phyloP scores from a whole-genome alignment of 108 stramenopile species.

The Ochromonas danica region DNA sequence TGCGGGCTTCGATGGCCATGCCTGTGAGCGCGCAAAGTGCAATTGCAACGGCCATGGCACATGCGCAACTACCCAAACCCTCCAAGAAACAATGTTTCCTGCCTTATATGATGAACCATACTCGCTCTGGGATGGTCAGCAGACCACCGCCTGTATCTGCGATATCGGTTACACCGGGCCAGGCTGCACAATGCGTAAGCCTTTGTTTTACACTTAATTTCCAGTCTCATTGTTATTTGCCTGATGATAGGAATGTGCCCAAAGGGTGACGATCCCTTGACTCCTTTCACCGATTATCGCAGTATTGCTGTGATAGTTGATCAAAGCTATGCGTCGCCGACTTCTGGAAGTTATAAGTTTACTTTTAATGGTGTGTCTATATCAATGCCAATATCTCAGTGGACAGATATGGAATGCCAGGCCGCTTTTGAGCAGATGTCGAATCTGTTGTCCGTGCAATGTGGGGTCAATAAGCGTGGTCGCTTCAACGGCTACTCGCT shows the following conservation, averaged over 20 bases:
- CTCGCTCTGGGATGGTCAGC: conserved; percentile 11
- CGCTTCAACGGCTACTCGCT: neutral
- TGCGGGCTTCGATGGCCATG: conserved; percentile 25
- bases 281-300: neutral
- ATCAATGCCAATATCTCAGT: neutral
- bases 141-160: conserved; percentile 20
- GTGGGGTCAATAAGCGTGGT: neutral
- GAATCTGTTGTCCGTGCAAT: neutral
- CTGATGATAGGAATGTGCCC: conserved; percentile 33
- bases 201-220: no score
- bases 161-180: conserved; percentile 1
- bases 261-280: conserved; percentile 35
- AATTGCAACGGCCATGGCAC: conserved; percentile 23
- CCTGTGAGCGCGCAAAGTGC: conserved; percentile 28
- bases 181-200: conserved; percentile 1
- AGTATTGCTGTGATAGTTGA: neutral
- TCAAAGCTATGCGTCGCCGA: neutral
- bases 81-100: neutral
- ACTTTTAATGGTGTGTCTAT: conserved; percentile 22
- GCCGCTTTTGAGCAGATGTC: conserved; percentile 9
- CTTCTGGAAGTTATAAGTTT: neutral
- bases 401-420: neutral
- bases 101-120: conserved; percentile 8
- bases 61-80: conserved; percentile 21
- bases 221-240: no score